Percentiles rank a stretch among this genome's conserved stretches.
These are phyloP conservation scores for Datisca glomerata DNA, from an alignment of 306 rosid genomes.

Conservation along the genomic window DNA sequence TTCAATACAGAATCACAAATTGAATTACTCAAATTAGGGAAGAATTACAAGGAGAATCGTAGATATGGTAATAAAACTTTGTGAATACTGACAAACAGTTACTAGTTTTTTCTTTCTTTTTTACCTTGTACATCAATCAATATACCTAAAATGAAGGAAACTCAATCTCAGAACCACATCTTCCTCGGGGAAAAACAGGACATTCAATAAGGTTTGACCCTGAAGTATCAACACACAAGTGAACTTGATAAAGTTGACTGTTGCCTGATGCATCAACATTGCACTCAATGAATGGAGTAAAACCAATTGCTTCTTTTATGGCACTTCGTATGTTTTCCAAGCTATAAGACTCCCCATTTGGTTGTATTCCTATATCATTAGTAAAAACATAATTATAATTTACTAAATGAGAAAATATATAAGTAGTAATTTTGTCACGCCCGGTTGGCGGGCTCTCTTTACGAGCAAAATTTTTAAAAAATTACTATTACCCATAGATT, in stretches of 20 bases:
- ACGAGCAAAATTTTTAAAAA: no score
- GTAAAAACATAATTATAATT: not conserved
- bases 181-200: slow-evolving; percentile 30
- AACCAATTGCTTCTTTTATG: slow-evolving; percentile 34
- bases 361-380: slow-evolving; percentile 34
- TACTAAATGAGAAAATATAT: not conserved
- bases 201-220: slow-evolving; percentile 43
- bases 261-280: slow-evolving; percentile 31
- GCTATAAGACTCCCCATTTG: slow-evolving; percentile 50
- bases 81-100: no score
- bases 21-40: no score
- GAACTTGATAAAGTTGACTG: slow-evolving; percentile 44
- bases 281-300: slow-evolving; percentile 47
- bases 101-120: no score
- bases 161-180: slow-evolving; percentile 33
- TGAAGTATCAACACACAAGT: slow-evolving; percentile 55
- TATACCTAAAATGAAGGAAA: slow-evolving; percentile 27
- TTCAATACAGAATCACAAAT: no score
- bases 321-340: slow-evolving; percentile 26
- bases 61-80: no score
- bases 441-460: no score
- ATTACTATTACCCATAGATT: no score
- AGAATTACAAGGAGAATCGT: no score
- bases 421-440: no score
- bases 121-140: no score